These are phyloP conservation scores for Hygrophorus russula DNA, from an alignment of 768 basidiomycete species.

Conservation along the genomic window DNA sequence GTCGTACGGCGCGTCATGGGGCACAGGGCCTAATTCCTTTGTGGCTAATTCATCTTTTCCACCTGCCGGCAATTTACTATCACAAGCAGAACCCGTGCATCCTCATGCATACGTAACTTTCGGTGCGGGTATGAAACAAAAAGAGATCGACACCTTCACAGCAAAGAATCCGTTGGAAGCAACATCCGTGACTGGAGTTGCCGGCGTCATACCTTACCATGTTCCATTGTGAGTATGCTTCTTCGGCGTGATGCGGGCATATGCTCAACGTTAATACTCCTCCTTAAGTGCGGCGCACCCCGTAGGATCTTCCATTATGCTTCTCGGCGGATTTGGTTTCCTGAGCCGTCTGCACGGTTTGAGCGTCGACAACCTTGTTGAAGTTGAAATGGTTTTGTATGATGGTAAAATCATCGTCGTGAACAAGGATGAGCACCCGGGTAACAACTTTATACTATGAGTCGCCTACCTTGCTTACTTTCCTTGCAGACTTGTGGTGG, in stretches of 20 bases:
- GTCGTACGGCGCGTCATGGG: conserved; percentile 25
- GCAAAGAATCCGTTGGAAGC: conserved; percentile 57
- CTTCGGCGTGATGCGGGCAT: conserved; percentile 1
- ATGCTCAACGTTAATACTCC: conserved; percentile 4
- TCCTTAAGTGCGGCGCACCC: conserved; percentile 63
- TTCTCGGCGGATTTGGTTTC: conserved; percentile 85
- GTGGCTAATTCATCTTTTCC: conserved; percentile 19
- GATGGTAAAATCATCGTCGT: conserved; percentile 79
- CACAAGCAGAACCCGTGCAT: conserved; percentile 49
- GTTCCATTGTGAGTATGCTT: conserved; percentile 54
- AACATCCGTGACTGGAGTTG: conserved; percentile 35
- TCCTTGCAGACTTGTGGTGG: conserved; percentile 70
- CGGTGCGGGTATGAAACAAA: conserved; percentile 77
- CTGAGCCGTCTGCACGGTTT: conserved; percentile 74
- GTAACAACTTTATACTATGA: conserved; percentile 21
- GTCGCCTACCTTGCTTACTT: not conserved
- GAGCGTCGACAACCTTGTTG: conserved; percentile 83
- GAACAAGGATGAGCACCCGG: conserved; percentile 61
- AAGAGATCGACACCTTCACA: conserved; percentile 71
- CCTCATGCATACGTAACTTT: conserved; percentile 76
- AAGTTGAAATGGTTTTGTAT: conserved; percentile 85
- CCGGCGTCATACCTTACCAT: conserved; percentile 62
- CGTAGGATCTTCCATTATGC: conserved; percentile 68
- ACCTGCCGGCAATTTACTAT: conserved; percentile 25
- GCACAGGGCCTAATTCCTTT: conserved; percentile 8